Evolutionary conservation across 805 yeast genomes (phyloP).

Genomic region (Saccharomyces mikatae): DNA sequence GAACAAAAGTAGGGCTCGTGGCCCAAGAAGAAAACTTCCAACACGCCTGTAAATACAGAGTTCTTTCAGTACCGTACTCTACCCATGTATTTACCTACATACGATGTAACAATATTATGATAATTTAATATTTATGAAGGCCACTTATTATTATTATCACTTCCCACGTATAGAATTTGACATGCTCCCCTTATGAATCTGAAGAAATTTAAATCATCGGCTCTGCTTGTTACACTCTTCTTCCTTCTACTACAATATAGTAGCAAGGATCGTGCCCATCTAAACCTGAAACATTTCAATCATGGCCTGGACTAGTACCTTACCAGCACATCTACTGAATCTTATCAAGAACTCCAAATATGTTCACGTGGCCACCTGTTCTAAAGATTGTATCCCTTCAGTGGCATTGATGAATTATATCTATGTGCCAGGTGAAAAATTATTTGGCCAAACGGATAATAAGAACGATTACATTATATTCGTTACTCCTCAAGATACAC

Average conservation of each 20-base stretch:
- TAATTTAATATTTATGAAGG: not conserved
- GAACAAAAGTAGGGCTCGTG: slow-evolving; percentile 31
- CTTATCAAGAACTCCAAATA: slow-evolving; percentile 56
- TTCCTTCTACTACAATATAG: too few species aligned
- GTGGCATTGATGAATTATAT: slow-evolving; percentile 89
- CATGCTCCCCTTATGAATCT: slow-evolving; percentile 24
- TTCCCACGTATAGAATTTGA: not conserved
- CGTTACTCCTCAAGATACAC: slow-evolving; percentile 64
- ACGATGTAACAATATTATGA: not conserved
- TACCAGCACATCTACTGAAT: slow-evolving; percentile 34
- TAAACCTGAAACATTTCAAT: not conserved
- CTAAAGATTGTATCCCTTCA: slow-evolving; percentile 61
- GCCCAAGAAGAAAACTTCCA: slow-evolving; percentile 35
- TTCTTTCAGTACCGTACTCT: not conserved
- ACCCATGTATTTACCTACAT: not conserved
- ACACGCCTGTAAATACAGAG: slow-evolving; percentile 3
- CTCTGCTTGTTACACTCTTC: not conserved
- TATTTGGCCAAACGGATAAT: slow-evolving; percentile 29
- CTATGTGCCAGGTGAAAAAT: slow-evolving; percentile 41
- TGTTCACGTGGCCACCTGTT: slow-evolving; percentile 79
- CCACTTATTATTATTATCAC: not conserved
- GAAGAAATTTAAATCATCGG: not conserved
- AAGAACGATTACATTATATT: slow-evolving; percentile 45
- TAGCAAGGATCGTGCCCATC: not conserved
- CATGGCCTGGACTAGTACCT: slow-evolving; percentile 29